Evolutionary conservation across 2,329 filamentous ascomycete species (phyloP), one percentile per base, ranked within the genome.

Genomic region (Penicillium olsonii): DNA sequence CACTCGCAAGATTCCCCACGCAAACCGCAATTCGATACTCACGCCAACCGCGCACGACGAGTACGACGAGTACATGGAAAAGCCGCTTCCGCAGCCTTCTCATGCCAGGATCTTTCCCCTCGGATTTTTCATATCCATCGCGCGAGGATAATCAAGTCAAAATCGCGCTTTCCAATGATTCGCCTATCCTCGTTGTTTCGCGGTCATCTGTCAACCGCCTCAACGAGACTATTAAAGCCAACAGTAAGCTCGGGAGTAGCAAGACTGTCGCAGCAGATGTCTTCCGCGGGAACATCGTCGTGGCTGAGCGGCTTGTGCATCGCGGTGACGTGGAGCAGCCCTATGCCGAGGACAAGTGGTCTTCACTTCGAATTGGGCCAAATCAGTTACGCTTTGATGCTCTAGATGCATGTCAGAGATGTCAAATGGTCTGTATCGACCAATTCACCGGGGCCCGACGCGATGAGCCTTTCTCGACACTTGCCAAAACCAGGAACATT

Each of bases 351-450:
- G 94, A 97, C 59, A 68, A 74, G 5, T 97, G 92, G 92, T 76
- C 75, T 11, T 77, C 71, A 14, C 62, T 96, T 34, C 77, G 73
- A 8, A 87, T 96, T 49, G 88, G 87, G 0, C 52, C 61, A 0
- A 54, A 57, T 2, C 50, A 65, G 15, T 34, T 68, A 20, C 59
- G 45, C 1, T 68, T 78, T 18, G 63, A 87, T 53, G 83, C 95
- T 62, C 73, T 97, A 4, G 92, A 92, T 0, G 83, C 88, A 3
- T 99, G 94, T 64, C 83, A 90, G 52, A 78, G 94, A 51, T 99
- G 94, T 61, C 91, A 96, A 68, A 97, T 99, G 92, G 87, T 99
- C 9, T 96, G 92, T 66, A 84, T 97, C 38, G 86, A 99, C 64
- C 94, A 96, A 68, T 77, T 84, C 39, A 96, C 87, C 11, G 91